phyloP scores from a whole-genome alignment of 2,329 filamentous ascomycete genomes.

The Penicillium sp. region DNA sequence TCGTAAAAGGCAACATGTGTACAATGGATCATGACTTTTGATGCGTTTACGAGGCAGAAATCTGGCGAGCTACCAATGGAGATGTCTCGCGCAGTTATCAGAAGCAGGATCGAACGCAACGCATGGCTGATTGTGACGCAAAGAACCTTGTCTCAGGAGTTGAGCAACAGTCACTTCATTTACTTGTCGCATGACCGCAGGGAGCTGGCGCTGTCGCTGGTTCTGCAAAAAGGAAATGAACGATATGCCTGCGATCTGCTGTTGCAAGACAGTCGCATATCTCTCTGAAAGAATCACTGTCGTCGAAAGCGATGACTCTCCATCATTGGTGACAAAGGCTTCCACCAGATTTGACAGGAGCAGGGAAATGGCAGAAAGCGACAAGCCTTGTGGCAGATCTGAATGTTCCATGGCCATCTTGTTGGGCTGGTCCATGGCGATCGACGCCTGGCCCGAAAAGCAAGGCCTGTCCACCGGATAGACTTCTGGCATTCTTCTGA shows the following conservation, averaged over 20 bases:
- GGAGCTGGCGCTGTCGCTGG: not conserved
- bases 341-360: not conserved
- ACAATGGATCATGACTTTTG: not conserved
- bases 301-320: not conserved
- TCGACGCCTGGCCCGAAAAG: not conserved
- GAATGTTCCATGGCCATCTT: not conserved
- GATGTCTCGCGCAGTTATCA: no score
- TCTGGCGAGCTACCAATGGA: not conserved
- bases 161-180: not conserved
- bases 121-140: not conserved
- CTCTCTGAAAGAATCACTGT: not conserved
- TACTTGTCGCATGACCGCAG: not conserved
- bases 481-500: not conserved
- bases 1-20: not conserved
- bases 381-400: not conserved
- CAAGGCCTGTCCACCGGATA: not conserved
- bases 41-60: not conserved
- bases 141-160: not conserved
- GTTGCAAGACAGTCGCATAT: not conserved
- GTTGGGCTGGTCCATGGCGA: not conserved
- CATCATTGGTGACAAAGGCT: not conserved
- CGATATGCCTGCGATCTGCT: not conserved
- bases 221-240: not conserved
- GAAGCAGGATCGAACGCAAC: not conserved
- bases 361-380: not conserved